phyloP scores from a whole-genome alignment of 2,329 filamentous ascomycete species.

The Epichloe sp. region DNA sequence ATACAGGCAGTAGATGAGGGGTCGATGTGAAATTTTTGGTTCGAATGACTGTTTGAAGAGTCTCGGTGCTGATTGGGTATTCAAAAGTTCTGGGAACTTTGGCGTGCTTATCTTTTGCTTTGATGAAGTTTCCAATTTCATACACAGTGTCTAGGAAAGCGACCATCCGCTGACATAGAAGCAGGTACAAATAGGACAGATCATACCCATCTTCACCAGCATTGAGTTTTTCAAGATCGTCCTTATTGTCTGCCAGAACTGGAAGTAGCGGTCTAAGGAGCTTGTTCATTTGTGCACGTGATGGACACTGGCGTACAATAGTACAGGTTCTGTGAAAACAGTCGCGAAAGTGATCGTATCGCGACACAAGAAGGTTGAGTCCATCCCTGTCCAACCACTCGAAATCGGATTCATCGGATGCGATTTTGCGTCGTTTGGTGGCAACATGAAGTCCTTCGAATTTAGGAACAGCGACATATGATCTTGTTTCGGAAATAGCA shows the following conservation, averaged over 20 bases:
- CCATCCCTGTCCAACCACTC: constrained; percentile 15
- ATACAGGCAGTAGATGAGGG: constrained; percentile 14
- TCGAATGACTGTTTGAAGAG: constrained; percentile 8
- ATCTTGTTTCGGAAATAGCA: constrained; percentile 13
- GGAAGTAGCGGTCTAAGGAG: constrained; percentile 11
- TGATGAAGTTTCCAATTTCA: constrained; percentile 16
- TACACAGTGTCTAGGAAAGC: constrained; percentile 14
- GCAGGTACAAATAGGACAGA: constrained; percentile 11
- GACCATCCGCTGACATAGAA: constrained; percentile 11
- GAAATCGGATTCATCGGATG: constrained; percentile 8
- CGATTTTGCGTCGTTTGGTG: constrained; percentile 17
- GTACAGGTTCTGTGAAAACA: constrained; percentile 11
- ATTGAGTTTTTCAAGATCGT: constrained; percentile 9
- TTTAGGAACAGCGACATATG: constrained; percentile 7
- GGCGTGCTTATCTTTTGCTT: constrained; percentile 12
- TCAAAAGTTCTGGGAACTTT: constrained; percentile 12
- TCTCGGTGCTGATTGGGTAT: constrained; percentile 9
- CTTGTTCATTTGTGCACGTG: constrained; percentile 14
- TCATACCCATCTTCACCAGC: constrained; percentile 9
- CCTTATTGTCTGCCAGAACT: constrained; percentile 11
- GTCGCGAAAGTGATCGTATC: constrained; percentile 12
- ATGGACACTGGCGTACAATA: constrained; percentile 7
- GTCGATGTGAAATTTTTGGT: constrained; percentile 16
- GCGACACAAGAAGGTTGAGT: constrained; percentile 12
- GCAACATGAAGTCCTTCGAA: constrained; percentile 9